Evolutionary conservation across 768 basidiomycete species (phyloP).

Genomic region (Trametes sanguinea): DNA sequence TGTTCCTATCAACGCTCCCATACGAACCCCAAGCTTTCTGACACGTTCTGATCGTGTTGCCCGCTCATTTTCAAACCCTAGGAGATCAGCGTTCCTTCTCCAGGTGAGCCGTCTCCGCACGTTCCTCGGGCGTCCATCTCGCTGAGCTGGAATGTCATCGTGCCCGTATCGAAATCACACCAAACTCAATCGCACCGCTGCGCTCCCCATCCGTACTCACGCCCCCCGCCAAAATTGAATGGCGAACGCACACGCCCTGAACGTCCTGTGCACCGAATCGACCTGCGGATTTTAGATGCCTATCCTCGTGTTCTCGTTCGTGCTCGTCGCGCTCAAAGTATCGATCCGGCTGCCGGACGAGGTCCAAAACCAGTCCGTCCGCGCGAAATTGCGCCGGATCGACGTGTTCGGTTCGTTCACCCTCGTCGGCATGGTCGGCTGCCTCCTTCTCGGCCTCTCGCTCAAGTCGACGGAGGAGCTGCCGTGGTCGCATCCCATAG

Average conservation of each 20-base stretch:
- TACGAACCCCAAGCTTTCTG: slow-evolving; percentile 52
- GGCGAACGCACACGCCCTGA: background rate
- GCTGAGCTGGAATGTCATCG: slow-evolving; percentile 20
- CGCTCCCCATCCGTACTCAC: slow-evolving; percentile 11
- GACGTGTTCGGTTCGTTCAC: slow-evolving; percentile 85
- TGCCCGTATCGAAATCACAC: slow-evolving; percentile 9
- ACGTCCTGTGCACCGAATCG: background rate
- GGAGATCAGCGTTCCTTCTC: slow-evolving; percentile 84
- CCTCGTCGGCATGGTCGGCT: slow-evolving; percentile 69
- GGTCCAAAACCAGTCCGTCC: slow-evolving; percentile 56
- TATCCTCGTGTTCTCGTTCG: slow-evolving; percentile 67
- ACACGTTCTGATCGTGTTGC: slow-evolving; percentile 43
- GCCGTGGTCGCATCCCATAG: slow-evolving; percentile 71
- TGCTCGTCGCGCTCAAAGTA: slow-evolving; percentile 74
- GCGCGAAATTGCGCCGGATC: slow-evolving; percentile 73
- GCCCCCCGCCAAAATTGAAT: background rate
- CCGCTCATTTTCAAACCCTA: slow-evolving; percentile 33
- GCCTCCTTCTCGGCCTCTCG: slow-evolving; percentile 74
- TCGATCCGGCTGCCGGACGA: slow-evolving; percentile 74
- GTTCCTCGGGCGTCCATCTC: slow-evolving; percentile 7
- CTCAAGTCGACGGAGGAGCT: slow-evolving; percentile 79
- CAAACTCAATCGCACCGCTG: slow-evolving; percentile 12
- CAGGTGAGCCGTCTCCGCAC: slow-evolving; percentile 54
- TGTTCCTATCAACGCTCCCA: background rate
- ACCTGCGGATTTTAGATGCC: slow-evolving; percentile 57